Evolutionary conservation across 139 green algal species (phyloP), one percentile per base, ranked within the genome.

Genomic region (Chlorella sp.): DNA sequence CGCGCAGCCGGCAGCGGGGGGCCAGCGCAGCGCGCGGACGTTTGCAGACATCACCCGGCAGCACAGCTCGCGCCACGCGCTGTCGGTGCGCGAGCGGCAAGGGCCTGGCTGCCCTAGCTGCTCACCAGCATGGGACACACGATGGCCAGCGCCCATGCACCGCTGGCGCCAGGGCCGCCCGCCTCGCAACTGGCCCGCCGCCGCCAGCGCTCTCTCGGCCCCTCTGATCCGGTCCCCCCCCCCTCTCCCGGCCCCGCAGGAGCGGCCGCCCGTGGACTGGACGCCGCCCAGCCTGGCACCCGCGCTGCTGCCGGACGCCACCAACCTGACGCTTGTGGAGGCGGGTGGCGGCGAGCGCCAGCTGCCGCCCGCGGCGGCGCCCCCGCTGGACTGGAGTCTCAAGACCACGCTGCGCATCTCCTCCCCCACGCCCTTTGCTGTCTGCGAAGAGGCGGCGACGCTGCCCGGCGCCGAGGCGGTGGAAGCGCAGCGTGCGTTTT

Each of bases 351-450:
- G 29, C 27, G 61, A 72, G 8, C 62, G 73, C 23, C 73, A 79
- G 29, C 61, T 79, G 62, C 27, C 73, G 5, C 36, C 73, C 50
- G 42, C 61, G 23, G 17, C 23, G 33, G 50, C 74, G 11, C 48
- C 82, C 12, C 82, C 77, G 4, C 58, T 85, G 5, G 82, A 87
- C 66, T 85, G 73, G 78, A 76, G 66, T 53, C 61, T 87, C 51
- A 77, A 82, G 35, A 82, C 77, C 12, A 48, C 50, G 33, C 53
- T 73, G 42, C 77, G 78, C 36, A 81, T 86, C 31, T 67, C 48
- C 43, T 84, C 77, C 3, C 46, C 67, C 27, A 17, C 35, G 42
- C 81, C 81, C 29, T 83, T 86, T n/a, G 12, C 15, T 8, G 36
- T 80, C 0, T 74, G 59, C 11, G 51, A 80, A 29, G 67, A 81